Percentiles rank a stretch among this genome's conserved stretches.
phyloP scores from a whole-genome alignment of 2,329 filamentous ascomycete genomes.

The Diaporthe citrichinensis region DNA sequence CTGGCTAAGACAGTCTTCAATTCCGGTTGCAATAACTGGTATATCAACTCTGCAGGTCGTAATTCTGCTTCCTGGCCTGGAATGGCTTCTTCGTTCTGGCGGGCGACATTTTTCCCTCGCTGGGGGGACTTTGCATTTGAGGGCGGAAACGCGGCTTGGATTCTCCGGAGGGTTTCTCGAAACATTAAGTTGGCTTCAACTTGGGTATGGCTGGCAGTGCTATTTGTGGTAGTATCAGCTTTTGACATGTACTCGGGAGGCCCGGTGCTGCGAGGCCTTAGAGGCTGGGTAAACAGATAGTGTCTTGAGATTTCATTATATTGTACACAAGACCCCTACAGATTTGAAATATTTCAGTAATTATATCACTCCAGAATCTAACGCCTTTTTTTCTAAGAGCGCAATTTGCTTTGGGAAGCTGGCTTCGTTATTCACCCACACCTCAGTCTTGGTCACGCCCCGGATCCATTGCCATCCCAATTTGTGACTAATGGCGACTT shows the following conservation, averaged over 20 bases:
- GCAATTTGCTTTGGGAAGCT: too few relatives aligned
- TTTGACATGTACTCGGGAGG: not conserved
- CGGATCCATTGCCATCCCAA: not conserved
- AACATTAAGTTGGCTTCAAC: not conserved
- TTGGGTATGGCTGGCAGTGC: not conserved
- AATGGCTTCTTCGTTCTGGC: conserved; percentile 48
- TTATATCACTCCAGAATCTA: not conserved
- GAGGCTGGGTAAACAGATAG: not conserved
- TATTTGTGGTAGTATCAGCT: not conserved
- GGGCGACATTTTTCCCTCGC: not conserved
- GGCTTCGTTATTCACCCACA: not conserved
- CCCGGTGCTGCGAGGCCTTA: not conserved
- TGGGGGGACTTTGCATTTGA: not conserved
- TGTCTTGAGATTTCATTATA: not conserved
- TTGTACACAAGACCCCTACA: too few relatives aligned
- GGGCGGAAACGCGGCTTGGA: not conserved
- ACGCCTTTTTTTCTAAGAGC: too few relatives aligned
- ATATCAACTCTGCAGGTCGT: conserved; percentile 54
- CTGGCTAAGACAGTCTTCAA: conserved; percentile 53
- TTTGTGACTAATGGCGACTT: too few relatives aligned
- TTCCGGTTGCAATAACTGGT: conserved; percentile 58
- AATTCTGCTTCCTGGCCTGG: conserved; percentile 55
- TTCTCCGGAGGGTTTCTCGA: not conserved
- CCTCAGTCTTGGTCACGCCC: too few relatives aligned
- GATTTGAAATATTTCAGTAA: too few relatives aligned